Conservation (phyloP, 1,284 basidiomycete genomes). For the Apiotrichum akiyoshidainum region DNA sequence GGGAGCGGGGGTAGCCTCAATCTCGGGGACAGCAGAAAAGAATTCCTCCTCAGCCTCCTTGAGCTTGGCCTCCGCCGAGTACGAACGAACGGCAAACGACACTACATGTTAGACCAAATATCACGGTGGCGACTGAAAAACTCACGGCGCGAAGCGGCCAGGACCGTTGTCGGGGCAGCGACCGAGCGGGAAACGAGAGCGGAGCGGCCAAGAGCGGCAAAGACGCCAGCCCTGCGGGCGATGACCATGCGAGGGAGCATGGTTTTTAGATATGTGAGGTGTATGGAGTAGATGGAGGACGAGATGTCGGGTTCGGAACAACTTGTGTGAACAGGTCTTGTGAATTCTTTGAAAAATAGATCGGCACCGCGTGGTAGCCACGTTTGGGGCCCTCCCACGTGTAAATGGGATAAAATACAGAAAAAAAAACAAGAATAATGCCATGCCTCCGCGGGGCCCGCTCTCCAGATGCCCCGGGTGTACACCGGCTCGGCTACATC, state of each 20-base stretch:
- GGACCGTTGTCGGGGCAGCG: not conserved
- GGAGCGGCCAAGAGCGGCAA: not conserved
- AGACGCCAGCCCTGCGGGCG: slow-evolving; percentile 1
- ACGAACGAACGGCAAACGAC: slow-evolving; percentile 5
- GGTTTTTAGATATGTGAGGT: not conserved
- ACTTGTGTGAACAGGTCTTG: not conserved
- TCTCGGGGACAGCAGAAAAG: slow-evolving; percentile 5
- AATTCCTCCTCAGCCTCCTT: slow-evolving; percentile 18
- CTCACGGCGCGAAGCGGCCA: not conserved
- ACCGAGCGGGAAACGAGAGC: slow-evolving; percentile 1
- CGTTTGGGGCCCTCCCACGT: too few relatives aligned
- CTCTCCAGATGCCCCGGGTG: too few relatives aligned
- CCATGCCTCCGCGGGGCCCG: too few relatives aligned
- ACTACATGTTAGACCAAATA: not conserved
- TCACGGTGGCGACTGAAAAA: not conserved
- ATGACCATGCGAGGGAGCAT: slow-evolving; percentile 7
- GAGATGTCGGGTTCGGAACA: not conserved
- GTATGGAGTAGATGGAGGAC: not conserved
- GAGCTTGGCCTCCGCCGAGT: slow-evolving; percentile 20
- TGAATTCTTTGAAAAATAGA: not conserved
- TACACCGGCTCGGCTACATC: not conserved
- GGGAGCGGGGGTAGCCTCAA: not conserved
- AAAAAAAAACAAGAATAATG: too few relatives aligned
- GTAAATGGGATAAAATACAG: too few relatives aligned
- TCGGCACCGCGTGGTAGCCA: too few relatives aligned